phyloP scores from a whole-genome alignment of 345 rosid genomes.

The Sonneratia alba region DNA sequence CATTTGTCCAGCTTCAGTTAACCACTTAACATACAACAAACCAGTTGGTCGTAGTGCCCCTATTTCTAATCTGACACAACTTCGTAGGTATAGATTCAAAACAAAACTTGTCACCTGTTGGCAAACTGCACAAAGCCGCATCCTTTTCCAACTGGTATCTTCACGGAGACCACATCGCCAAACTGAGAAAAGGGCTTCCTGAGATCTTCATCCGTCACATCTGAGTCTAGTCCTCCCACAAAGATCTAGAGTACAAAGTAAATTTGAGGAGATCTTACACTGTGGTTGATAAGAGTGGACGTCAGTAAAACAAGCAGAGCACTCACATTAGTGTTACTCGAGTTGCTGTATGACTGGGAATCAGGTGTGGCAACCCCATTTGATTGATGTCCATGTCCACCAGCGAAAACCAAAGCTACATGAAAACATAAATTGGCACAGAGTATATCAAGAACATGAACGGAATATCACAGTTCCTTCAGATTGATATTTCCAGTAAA shows the following conservation, averaged over 20 bases:
- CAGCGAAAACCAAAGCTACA: slow-evolving; percentile 68
- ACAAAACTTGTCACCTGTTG: slow-evolving; percentile 40
- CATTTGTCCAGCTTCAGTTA: not conserved
- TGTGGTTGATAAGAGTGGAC: not conserved
- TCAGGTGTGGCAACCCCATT: slow-evolving; percentile 52
- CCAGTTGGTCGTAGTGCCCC: no score
- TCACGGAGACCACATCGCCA: slow-evolving; percentile 86
- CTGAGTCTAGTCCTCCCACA: slow-evolving; percentile 89
- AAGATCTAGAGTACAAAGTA: slow-evolving; percentile 48
- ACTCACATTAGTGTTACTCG: slow-evolving; percentile 80
- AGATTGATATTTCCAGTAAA: not conserved
- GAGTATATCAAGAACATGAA: not conserved
- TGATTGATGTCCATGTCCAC: slow-evolving; percentile 77
- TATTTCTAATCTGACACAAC: not conserved
- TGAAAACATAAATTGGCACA: slow-evolving; percentile 13
- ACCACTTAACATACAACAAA: not conserved
- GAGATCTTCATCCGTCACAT: slow-evolving; percentile 77
- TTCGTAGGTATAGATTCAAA: not conserved
- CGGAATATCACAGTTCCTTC: not conserved
- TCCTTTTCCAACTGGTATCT: slow-evolving; percentile 90
- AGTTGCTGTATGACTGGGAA: slow-evolving; percentile 57
- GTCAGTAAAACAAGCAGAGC: not conserved
- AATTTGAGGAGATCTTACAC: slow-evolving; percentile 2
- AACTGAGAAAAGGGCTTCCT: slow-evolving; percentile 72
- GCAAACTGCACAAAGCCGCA: slow-evolving; percentile 87